Base-by-base conservation (phyloP, 2,329 filamentous ascomycete species). In the Ophiosphaerella korrae region DNA sequence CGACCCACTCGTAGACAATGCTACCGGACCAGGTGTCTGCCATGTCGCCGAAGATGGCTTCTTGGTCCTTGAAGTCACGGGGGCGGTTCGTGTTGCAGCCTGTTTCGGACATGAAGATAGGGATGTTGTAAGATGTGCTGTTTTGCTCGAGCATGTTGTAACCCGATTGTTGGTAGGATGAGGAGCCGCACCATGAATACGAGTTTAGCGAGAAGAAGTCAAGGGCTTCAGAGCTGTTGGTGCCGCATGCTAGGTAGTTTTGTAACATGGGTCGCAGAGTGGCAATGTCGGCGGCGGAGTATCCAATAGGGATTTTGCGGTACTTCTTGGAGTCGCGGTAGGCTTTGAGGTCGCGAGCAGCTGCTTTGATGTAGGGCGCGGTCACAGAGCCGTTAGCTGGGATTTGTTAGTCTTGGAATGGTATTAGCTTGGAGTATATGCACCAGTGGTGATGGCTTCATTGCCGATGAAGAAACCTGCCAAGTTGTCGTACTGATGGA, bases 1-100 rank as follows among this genome's bases (percentile, higher is more conserved):
- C 78, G 56, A 95, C 90, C 91, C 91, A 96, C 71, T 96, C 90
- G 74, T 96, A 95, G 59, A 95, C 81, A 56, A 96, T 92, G 45
- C 89, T 82, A 47, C 91, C 91, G 44, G 88, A 92, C 81, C 83
- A 87, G 24, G 79, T 85, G 75, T 80, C 78, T 5, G 82, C 76
- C 91, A 96, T 96, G 2, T 89, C 75, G 37, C 89, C 88, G 63
- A 94, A 88, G 61, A 96, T 90, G 42, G 89, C 86, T 35, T 82
- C 80, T 73, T 94, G 89, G 68, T 96, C 88, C 21, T 80, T 79
- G 68, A 89, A 91, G 1, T 80, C 75, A 37, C 88, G 82, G 0
- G 87, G 85, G 1, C 76, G 75, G 1, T 80, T 79, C 1, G 77
- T 80, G 69, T 89, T 92, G 81, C 91, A 96, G 51, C 91, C 91